Evolutionary conservation across 345 rosid species (phyloP).

Genomic region (Hypericum androsaemum): DNA sequence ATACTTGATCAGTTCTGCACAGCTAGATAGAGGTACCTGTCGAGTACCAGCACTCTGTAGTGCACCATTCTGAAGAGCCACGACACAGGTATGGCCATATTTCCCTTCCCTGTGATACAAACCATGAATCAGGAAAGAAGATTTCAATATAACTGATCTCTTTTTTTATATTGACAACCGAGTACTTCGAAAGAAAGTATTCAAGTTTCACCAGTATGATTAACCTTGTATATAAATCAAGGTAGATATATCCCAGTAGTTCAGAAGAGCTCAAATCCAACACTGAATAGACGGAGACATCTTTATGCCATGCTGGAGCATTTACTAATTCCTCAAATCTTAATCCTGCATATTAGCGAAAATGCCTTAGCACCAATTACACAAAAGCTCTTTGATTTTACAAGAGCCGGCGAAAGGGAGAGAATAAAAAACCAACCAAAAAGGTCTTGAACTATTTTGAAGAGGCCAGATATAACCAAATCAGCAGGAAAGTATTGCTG

Average conservation of each 20-base stretch:
- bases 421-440: slow-evolving; percentile 34
- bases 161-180: slow-evolving; percentile 7
- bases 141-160: background rate
- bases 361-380: background rate
- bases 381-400: no score
- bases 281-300: slow-evolving; percentile 62
- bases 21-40: slow-evolving; percentile 35
- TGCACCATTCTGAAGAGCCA: slow-evolving; percentile 83
- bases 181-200: background rate
- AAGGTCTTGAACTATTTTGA: slow-evolving; percentile 81
- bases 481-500: slow-evolving; percentile 71
- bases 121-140: no score
- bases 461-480: slow-evolving; percentile 80
- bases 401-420: no score
- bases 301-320: slow-evolving; percentile 67
- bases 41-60: slow-evolving; percentile 39
- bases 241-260: slow-evolving; percentile 82
- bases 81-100: slow-evolving; percentile 66
- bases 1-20: background rate
- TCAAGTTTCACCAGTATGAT: slow-evolving; percentile 3
- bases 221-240: slow-evolving; percentile 74
- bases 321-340: slow-evolving; percentile 64
- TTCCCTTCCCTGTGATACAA: slow-evolving; percentile 72
- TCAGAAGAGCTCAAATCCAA: slow-evolving; percentile 69
- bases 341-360: slow-evolving; percentile 42